These are phyloP conservation scores for Manihot esculenta DNA, from an alignment of 441 rosid genomes.

Conservation along the genomic window DNA sequence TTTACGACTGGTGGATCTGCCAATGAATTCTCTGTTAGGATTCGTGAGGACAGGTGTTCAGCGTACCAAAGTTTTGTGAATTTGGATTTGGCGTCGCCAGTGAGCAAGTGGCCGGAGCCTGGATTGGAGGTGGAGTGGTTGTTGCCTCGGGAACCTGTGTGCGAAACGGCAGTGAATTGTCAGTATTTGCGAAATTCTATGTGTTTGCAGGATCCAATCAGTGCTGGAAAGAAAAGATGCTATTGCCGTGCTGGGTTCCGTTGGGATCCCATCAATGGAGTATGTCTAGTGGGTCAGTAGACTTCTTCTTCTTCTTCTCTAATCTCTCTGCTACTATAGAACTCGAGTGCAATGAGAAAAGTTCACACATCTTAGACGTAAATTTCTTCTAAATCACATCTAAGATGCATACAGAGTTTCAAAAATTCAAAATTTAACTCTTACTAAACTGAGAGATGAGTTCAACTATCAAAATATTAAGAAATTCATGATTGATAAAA, in stretches of 20 bases:
- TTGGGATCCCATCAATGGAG: conserved; percentile 46
- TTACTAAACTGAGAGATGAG: neutral
- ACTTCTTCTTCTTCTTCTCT: neutral
- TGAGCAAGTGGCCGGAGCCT: conserved; percentile 46
- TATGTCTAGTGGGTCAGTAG: conserved; percentile 24
- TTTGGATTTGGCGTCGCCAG: conserved; percentile 29
- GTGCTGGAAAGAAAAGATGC: conserved; percentile 30
- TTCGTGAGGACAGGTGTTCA: conserved; percentile 34
- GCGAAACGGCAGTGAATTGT: conserved; percentile 37
- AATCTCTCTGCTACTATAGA: neutral
- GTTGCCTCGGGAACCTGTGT: conserved; percentile 40
- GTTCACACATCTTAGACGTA: too few species aligned
- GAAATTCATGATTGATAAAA: neutral
- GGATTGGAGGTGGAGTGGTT: conserved; percentile 57
- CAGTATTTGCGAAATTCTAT: conserved; percentile 37
- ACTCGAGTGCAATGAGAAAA: too few species aligned
- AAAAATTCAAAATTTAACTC: too few species aligned
- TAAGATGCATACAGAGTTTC: too few species aligned
- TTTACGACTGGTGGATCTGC: conserved; percentile 39
- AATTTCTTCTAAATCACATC: too few species aligned
- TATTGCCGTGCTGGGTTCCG: conserved; percentile 31
- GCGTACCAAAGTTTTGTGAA: conserved; percentile 54
- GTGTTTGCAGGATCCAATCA: conserved; percentile 34
- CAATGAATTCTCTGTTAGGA: conserved; percentile 24
- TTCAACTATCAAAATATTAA: neutral